Conservation (phyloP, 345 rosid genomes). For the Zanthoxylum bungeanum region DNA sequence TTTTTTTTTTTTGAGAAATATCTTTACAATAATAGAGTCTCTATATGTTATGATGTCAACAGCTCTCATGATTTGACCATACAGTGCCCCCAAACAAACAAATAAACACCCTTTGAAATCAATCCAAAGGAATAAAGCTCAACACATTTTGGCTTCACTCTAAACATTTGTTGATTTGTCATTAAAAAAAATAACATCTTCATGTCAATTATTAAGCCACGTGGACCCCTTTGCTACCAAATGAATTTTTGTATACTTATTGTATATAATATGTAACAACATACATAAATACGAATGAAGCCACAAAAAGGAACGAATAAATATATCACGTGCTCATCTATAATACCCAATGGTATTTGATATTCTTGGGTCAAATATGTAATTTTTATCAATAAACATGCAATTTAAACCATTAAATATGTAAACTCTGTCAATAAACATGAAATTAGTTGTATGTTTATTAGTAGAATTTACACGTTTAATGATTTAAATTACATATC, state of each 20-base stretch:
- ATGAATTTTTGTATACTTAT: neutral
- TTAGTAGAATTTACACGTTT: no score
- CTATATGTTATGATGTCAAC: conserved; percentile 4
- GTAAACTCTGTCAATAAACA: no score
- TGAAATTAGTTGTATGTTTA: no score
- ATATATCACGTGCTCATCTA: conserved; percentile 46
- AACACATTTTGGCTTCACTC: conserved; percentile 16
- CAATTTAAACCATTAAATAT: no score
- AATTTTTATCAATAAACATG: no score
- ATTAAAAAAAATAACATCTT: neutral
- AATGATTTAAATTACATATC: no score
- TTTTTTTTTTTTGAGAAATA: conserved; percentile 36
- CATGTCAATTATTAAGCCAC: conserved; percentile 19
- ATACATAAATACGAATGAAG: no score
- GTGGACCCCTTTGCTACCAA: neutral
- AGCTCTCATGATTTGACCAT: conserved; percentile 41
- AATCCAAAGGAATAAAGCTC: conserved; percentile 7
- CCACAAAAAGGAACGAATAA: conserved; percentile 15
- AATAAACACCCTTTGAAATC: neutral
- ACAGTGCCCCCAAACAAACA: conserved; percentile 26
- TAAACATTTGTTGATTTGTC: neutral
- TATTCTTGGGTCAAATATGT: no score
- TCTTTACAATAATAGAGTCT: conserved; percentile 55
- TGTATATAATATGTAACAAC: no score
- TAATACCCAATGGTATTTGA: no score